Base-by-base conservation (phyloP, 164 flowering plant genomes). In the Aristolochia contorta region DNA sequence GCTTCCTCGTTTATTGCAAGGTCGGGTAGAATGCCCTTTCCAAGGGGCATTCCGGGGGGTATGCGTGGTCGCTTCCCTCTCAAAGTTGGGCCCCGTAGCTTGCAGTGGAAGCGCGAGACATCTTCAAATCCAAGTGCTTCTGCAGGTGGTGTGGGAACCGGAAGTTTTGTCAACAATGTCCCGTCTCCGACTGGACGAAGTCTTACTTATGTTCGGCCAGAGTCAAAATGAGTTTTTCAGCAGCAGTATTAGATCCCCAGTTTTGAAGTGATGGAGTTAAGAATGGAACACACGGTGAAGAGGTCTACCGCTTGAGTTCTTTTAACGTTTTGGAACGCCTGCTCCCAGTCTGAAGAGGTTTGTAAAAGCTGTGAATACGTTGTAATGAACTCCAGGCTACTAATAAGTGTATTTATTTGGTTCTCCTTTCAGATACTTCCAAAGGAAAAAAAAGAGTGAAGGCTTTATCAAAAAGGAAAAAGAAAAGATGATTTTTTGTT, bases 81-180 rank as follows among this genome's bases (percentile, higher is more conserved):
- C 21, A 86, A 77, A 71, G 60, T 74, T 37, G 88, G 94, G 65
- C 78, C 88, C 20, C 75, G 93, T 61, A 91, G 94, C 64, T 49
- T 91, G 63, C 96, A 91, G 78, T 91, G 97, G 97, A 91, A 86
- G 78, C 81, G 97, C 0, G 96, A 81, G 58, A 65, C 78, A 37
- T 4, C 43, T 37, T 37, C 43, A 37, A 37, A 37, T 47, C 74
- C 75, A 10, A 45, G 60, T 9, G 41, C 70, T 37, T 58, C 70
- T 0, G 53, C 61, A 18, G 72, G n/a, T 21, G 45, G 53, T 14
- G 18, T 10, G 47, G 48, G 52, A 22, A 21, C 57, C 37, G 70
- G 59, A 43, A 57, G 47, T 24, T 24, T 23, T 24, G 71, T 59
- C 55, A 69, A 41, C 57, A 46, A n/a, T 49, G 49, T 65, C 53